Conservation (phyloP, 495 filamentous ascomycete species). For the Tetracladium setigerum region DNA sequence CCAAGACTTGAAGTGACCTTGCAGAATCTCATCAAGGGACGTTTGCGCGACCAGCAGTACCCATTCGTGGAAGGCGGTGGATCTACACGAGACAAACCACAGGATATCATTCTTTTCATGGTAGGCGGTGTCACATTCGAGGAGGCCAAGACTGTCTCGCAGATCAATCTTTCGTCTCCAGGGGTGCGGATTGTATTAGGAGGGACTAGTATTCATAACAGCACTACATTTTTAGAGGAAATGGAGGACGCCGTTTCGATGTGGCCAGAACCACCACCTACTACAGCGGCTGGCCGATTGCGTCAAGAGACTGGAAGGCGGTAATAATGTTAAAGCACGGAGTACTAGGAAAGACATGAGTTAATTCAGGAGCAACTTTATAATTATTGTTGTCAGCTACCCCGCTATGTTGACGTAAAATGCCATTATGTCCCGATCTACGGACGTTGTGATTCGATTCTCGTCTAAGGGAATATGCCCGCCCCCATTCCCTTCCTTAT, state of each 20-base stretch:
- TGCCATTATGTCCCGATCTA: too few relatives aligned
- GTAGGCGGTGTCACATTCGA: constrained; percentile 91
- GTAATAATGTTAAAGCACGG: constrained; percentile 15
- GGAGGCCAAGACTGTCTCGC: constrained; percentile 88
- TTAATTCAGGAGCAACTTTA: too few relatives aligned
- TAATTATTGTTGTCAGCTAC: too few relatives aligned
- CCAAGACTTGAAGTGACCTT: constrained; percentile 79
- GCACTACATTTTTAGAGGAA: constrained; percentile 78
- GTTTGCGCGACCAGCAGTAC: constrained; percentile 74
- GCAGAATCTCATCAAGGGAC: constrained; percentile 86
- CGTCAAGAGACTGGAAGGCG: constrained; percentile 53
- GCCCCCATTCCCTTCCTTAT: too few relatives aligned
- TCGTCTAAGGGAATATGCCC: too few relatives aligned
- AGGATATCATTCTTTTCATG: constrained; percentile 93
- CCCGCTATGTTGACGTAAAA: too few relatives aligned
- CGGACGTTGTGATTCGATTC: too few relatives aligned
- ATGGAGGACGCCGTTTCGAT: constrained; percentile 68
- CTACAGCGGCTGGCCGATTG: constrained; percentile 64
- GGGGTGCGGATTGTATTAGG: constrained; percentile 84
- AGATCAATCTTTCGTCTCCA: constrained; percentile 84
- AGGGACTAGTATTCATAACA: constrained; percentile 80
- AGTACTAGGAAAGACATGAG: too few relatives aligned
- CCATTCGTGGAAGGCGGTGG: constrained; percentile 86
- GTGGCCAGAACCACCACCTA: constrained; percentile 70
- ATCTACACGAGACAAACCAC: constrained; percentile 83